Evolutionary conservation across 306 rosid species (phyloP).

Genomic region (Lathyrus aphaca): DNA sequence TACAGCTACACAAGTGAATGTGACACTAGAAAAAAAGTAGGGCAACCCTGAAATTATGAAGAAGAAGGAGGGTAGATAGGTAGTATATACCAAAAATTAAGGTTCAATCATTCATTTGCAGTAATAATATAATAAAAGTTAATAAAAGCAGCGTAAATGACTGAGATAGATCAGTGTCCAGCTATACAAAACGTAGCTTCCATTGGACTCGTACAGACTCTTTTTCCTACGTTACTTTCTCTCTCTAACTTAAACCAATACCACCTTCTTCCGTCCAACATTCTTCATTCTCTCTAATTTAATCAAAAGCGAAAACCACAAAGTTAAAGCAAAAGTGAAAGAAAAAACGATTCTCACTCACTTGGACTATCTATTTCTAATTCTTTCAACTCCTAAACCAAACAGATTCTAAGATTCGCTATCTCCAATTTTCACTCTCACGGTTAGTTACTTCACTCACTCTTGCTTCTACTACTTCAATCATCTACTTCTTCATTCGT

Average conservation of each 20-base stretch:
- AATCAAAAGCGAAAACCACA: constrained; percentile 31
- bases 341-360: constrained; percentile 37
- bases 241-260: not conserved
- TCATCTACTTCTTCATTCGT: not conserved
- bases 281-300: not conserved
- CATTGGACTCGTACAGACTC: constrained; percentile 46
- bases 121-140: too few species aligned
- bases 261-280: not conserved
- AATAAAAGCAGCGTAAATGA: constrained; percentile 34
- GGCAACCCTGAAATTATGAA: constrained; percentile 38
- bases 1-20: too few species aligned
- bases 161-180: constrained; percentile 35
- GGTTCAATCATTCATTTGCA: too few species aligned
- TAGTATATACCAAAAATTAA: too few species aligned
- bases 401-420: constrained; percentile 39
- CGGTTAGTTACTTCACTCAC: constrained; percentile 48
- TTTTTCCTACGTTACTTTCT: not conserved
- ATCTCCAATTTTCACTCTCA: constrained; percentile 34
- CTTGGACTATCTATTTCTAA: constrained; percentile 15
- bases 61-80: constrained; percentile 22
- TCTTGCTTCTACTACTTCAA: not conserved
- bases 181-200: constrained; percentile 51
- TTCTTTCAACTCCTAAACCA: constrained; percentile 13
- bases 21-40: too few species aligned
- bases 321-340: constrained; percentile 32